phyloP scores from a whole-genome alignment of 352 stramenopile species.

The Phytophthora gonapodyides region DNA sequence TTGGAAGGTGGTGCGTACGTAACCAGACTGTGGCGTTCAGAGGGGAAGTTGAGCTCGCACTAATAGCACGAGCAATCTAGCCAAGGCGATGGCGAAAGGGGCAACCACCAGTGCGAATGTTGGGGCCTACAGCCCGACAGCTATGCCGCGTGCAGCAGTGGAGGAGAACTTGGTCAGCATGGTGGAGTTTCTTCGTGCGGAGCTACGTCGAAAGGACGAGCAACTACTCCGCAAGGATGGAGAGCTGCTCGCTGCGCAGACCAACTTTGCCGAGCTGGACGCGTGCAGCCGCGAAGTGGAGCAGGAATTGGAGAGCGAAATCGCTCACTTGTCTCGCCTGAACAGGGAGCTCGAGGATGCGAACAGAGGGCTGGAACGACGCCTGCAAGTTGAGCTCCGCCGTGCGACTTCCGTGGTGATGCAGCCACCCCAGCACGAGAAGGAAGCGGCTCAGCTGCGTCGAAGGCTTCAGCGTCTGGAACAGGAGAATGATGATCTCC shows the following conservation, averaged over 20 bases:
- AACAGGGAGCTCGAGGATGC: conserved; percentile 36
- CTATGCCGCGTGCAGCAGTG: too few relatives aligned
- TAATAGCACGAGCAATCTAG: too few relatives aligned
- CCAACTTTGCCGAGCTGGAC: conserved; percentile 27
- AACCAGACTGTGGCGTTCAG: too few relatives aligned
- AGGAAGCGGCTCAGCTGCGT: conserved; percentile 37
- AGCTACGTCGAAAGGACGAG: conserved; percentile 1
- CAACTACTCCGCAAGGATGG: conserved; percentile 12
- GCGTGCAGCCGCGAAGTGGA: conserved; percentile 41
- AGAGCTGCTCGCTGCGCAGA: neutral
- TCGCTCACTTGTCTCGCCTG: conserved; percentile 23
- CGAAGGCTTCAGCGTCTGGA: conserved; percentile 49
- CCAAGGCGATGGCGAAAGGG: too few relatives aligned
- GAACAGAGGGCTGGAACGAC: neutral
- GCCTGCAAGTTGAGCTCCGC: neutral
- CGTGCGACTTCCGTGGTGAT: neutral
- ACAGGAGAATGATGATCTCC: conserved; percentile 67
- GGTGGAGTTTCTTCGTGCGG: conserved; percentile 1
- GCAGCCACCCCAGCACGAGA: conserved; percentile 32
- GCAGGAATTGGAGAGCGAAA: conserved; percentile 38
- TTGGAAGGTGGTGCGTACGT: too few relatives aligned
- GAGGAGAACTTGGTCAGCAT: neutral
- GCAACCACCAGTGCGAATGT: too few relatives aligned
- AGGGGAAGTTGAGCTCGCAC: too few relatives aligned
- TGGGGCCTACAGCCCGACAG: too few relatives aligned